Evolutionary conservation across 805 yeast species (phyloP).

Genomic region (Barnettozyma californica): DNA sequence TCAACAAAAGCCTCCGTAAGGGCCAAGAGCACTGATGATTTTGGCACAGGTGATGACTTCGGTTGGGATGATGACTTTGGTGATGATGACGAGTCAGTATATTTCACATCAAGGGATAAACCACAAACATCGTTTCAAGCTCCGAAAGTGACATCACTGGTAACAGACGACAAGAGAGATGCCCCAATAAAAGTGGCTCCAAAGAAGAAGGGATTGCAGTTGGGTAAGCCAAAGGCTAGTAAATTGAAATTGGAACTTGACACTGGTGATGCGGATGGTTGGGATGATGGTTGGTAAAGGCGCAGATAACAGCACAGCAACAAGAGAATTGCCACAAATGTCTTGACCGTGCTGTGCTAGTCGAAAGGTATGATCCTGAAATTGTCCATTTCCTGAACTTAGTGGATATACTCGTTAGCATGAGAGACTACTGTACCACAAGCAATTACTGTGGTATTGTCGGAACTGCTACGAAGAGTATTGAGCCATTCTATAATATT

Average conservation of each 20-base stretch:
- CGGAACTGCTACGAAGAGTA: too few species aligned
- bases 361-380: too few species aligned
- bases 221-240: constrained; percentile 20
- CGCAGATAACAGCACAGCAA: neutral
- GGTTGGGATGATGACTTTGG: constrained; percentile 19
- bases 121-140: constrained; percentile 7
- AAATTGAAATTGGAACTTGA: constrained; percentile 32
- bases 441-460: neutral
- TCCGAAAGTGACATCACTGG: constrained; percentile 20
- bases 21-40: constrained; percentile 11
- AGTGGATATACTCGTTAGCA: too few species aligned
- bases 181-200: neutral
- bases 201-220: constrained; percentile 21
- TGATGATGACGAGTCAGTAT: neutral
- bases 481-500: too few species aligned
- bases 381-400: neutral
- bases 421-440: too few species aligned
- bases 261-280: constrained; percentile 32
- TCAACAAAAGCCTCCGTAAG: neutral
- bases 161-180: constrained; percentile 12
- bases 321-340: too few species aligned
- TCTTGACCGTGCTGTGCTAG: too few species aligned
- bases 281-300: constrained; percentile 41
- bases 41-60: constrained; percentile 14
- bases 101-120: neutral